Conservation (phyloP, 371 early-diverging fungal species). For the Haplosporangium sp. region DNA sequence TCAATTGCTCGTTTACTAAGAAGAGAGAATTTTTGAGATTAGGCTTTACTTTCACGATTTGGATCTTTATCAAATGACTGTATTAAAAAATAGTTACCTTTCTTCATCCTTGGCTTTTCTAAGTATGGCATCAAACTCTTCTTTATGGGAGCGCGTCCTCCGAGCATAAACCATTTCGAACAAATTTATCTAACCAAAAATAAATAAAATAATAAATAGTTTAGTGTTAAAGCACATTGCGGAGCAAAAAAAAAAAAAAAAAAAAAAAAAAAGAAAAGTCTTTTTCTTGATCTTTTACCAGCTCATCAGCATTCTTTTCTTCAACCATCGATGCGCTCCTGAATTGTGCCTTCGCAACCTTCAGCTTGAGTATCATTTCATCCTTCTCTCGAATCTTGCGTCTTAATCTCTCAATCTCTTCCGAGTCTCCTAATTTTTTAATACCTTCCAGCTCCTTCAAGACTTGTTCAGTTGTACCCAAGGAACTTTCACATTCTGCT, state of each 20-base stretch:
- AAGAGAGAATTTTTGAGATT: not conserved
- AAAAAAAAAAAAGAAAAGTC: not conserved
- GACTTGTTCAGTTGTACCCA: not conserved
- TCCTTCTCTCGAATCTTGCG: slow-evolving; percentile 3
- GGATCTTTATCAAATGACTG: not conserved
- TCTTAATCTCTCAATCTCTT: slow-evolving; percentile 7
- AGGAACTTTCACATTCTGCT: slow-evolving; percentile 7
- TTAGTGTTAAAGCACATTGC: not conserved
- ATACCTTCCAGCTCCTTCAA: too few relatives aligned
- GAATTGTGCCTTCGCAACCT: slow-evolving; percentile 7
- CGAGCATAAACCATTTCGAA: slow-evolving; percentile 21
- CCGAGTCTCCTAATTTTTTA: not conserved
- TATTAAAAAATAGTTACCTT: slow-evolving; percentile 1
- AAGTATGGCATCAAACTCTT: slow-evolving; percentile 3
- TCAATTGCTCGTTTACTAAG: slow-evolving; percentile 23
- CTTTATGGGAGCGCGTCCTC: slow-evolving; percentile 9
- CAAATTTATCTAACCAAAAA: slow-evolving; percentile 6
- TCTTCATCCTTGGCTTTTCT: slow-evolving; percentile 18
- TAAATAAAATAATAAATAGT: too few relatives aligned
- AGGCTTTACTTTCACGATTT: not conserved
- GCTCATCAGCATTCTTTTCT: slow-evolving; percentile 32
- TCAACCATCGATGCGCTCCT: slow-evolving; percentile 16
- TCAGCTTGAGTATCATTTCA: slow-evolving; percentile 10
- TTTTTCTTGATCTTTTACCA: slow-evolving; percentile 19
- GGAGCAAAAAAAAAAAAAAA: not conserved